Percentiles rank a stretch among this genome's conserved stretches.
Evolutionary conservation across 352 stramenopile species (phyloP).

Genomic region (Globisporangium barbulae): DNA sequence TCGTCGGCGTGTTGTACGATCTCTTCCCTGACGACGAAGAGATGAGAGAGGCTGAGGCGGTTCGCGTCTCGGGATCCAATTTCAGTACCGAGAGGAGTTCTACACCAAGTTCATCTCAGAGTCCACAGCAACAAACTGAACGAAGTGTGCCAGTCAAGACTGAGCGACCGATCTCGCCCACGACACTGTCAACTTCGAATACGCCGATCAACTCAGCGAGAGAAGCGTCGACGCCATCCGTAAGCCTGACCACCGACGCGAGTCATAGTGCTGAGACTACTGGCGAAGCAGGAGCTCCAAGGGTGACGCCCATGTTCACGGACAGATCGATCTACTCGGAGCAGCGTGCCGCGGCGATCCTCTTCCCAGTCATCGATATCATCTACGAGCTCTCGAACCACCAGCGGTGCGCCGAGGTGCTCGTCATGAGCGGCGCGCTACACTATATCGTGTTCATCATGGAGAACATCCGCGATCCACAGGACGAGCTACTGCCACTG

Average conservation of each 20-base stretch:
- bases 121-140: not conserved
- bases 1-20: slow-evolving; percentile 62
- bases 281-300: not conserved
- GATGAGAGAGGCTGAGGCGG: not conserved
- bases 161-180: slow-evolving; percentile 4
- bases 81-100: not conserved
- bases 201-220: slow-evolving; percentile 11
- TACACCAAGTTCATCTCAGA: not conserved
- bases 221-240: not conserved
- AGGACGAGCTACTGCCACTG: slow-evolving; percentile 69
- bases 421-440: slow-evolving; percentile 61
- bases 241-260: not conserved
- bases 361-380: slow-evolving; percentile 65
- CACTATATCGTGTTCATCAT: slow-evolving; percentile 71
- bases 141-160: not conserved
- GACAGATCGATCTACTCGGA: not conserved
- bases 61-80: not conserved
- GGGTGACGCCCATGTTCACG: not conserved
- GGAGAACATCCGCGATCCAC: slow-evolving; percentile 39
- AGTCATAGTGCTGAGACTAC: not conserved
- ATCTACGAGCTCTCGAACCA: slow-evolving; percentile 65
- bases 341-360: slow-evolving; percentile 25
- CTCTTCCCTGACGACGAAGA: slow-evolving; percentile 62
- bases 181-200: slow-evolving; percentile 11
- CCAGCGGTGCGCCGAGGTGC: slow-evolving; percentile 59